Evolutionary conservation across 768 basidiomycete genomes (phyloP).

Genomic region (Thelephora aurantiotincta): DNA sequence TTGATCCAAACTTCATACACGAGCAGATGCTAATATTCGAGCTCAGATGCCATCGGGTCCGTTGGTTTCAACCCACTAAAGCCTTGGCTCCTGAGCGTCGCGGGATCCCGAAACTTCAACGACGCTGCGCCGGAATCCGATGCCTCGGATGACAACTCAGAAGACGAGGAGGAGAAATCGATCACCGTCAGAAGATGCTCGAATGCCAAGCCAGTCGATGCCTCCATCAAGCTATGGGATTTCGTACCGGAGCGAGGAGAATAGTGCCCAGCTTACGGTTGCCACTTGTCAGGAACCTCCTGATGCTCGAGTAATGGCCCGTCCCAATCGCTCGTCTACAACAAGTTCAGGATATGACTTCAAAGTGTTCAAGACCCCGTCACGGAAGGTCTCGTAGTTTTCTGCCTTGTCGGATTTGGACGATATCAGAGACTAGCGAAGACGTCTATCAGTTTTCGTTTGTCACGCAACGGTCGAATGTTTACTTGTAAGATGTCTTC

Average conservation of each 20-base stretch:
- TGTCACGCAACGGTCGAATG: background rate
- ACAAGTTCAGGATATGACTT: too few relatives aligned
- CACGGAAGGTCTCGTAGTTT: too few relatives aligned
- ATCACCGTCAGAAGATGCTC: background rate
- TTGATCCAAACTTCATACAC: background rate
- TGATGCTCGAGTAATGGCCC: too few relatives aligned
- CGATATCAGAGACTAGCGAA: too few relatives aligned
- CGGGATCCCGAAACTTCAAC: conserved; percentile 69
- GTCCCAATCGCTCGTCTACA: too few relatives aligned
- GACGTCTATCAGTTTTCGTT: too few relatives aligned
- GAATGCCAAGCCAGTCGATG: conserved; percentile 4
- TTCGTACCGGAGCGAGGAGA: background rate
- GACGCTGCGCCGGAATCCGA: conserved; percentile 5
- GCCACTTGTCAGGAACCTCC: too few relatives aligned
- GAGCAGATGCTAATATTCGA: background rate
- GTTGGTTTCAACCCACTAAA: conserved; percentile 58
- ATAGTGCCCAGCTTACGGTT: too few relatives aligned
- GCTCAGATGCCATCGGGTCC: conserved; percentile 57
- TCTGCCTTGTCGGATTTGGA: too few relatives aligned
- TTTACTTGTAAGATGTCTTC: conserved; percentile 29
- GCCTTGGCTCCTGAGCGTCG: conserved; percentile 44
- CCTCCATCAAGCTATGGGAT: conserved; percentile 5
- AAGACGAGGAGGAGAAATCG: conserved; percentile 14
- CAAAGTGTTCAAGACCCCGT: too few relatives aligned
- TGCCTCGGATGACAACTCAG: conserved; percentile 11